phyloP scores from a whole-genome alignment of 1,284 basidiomycete genomes.

The Leccinum cinnamomeum region DNA sequence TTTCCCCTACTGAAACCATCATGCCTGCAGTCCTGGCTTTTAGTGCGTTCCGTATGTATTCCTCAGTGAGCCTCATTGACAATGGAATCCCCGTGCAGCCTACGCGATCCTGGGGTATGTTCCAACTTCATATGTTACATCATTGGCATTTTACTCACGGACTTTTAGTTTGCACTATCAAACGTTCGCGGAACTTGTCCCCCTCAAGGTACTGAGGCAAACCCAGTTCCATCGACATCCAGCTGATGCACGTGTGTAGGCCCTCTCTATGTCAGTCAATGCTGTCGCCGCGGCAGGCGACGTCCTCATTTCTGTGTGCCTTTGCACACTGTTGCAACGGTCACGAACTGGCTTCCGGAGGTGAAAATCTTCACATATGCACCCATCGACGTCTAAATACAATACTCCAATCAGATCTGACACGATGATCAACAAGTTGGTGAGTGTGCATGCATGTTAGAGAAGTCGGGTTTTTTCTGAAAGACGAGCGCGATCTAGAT shows the following conservation, averaged over 20 bases:
- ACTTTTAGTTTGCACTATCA: constrained; percentile 29
- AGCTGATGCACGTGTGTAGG: constrained; percentile 16
- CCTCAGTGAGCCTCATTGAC: constrained; percentile 2
- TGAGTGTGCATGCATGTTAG: constrained; percentile 16
- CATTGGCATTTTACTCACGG: background rate
- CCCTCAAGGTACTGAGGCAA: constrained; percentile 26
- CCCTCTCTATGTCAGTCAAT: constrained; percentile 56
- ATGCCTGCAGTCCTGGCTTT: constrained; percentile 18
- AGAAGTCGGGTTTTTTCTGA: background rate
- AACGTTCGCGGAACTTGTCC: constrained; percentile 43
- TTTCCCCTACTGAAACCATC: constrained; percentile 7
- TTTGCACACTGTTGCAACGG: constrained; percentile 51
- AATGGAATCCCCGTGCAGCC: constrained; percentile 29
- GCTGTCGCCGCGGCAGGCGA: constrained; percentile 60
- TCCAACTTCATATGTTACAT: background rate
- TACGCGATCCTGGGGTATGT: constrained; percentile 43
- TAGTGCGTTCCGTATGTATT: constrained; percentile 18
- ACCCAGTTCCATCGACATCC: background rate
- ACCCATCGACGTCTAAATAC: background rate
- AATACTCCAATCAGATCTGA: constrained; percentile 39
- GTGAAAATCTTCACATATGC: constrained; percentile 27
- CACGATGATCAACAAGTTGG: constrained; percentile 49
- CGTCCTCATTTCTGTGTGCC: constrained; percentile 52
- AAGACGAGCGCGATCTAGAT: constrained; percentile 35
- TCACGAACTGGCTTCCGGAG: constrained; percentile 59